Evolutionary conservation across 495 filamentous ascomycete genomes (phyloP), one percentile per base, ranked within the genome.

Genomic region (Jackrogersella minutella): DNA sequence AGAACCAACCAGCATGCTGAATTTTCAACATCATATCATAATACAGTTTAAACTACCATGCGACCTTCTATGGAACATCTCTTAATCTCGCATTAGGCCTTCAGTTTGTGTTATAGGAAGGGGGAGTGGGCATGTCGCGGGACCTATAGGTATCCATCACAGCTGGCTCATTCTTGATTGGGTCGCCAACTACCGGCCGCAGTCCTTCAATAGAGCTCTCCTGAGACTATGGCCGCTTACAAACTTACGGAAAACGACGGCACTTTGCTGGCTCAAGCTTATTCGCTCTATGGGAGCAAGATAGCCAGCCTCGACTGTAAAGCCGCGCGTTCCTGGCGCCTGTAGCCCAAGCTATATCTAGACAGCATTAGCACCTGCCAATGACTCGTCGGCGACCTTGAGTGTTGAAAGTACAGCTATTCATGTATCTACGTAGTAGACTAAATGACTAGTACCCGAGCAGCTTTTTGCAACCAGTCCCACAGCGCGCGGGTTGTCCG

Each of bases 291-390:
- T 17, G 22, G 41, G 30, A 47, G 50, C 34, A 16, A 59, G 47
- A 33, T 65, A 47, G 26, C 39, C 43, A 59, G 44, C 37, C n/a
- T 19, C 9, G 41, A 56, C 40, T 33, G 36, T 51, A 62, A 61
- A 24, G 8, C 19, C 36, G 41, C 64, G 40, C 57, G 64, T 62
- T 62, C 64, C 57, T 67, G 64, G 3, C 41, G 40, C 56, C 50
- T 40, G 52, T 14, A 28, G 9, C 44, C 46, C 19, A 53, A 52
- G 37, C 31, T 43, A 57, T 50, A 16, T 26, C 53, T 11, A 49
- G 16, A 49, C 17, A 16, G 36, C 50, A 49, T 49, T 55, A 55
- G 40, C 46, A 58, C 54, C 43, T 39, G 53, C 14, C 21, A 10
- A 52, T 58, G 62, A 56, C 62, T 58, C 36, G 61, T 17, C 26